Conservation (phyloP, 495 filamentous ascomycete species). For the Friedmanniomyces endolithicus region DNA sequence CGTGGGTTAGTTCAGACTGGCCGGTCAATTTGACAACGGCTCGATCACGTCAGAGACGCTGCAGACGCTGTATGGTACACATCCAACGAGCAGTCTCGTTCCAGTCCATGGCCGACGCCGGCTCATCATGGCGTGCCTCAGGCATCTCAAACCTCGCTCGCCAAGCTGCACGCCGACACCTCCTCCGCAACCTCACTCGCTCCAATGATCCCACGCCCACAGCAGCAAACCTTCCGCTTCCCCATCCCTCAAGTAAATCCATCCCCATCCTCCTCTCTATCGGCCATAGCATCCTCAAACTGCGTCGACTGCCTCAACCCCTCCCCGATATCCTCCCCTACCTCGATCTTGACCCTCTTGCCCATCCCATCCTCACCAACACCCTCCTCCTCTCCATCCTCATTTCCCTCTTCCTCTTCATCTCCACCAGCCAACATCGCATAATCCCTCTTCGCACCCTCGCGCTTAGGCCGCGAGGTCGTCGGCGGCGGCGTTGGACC, state of each 20-base stretch:
- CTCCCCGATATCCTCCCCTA: conserved; percentile 3
- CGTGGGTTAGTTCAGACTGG: too few relatives aligned
- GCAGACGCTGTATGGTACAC: too few relatives aligned
- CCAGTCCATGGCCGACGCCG: too few relatives aligned
- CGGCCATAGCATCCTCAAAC: background rate
- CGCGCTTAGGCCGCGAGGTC: background rate
- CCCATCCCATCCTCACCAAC: background rate
- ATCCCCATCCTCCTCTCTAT: background rate
- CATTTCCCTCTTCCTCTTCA: background rate
- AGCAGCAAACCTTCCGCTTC: background rate
- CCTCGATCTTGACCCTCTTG: conserved; percentile 9
- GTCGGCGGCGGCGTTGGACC: conserved; percentile 1
- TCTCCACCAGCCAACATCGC: conserved; percentile 1
- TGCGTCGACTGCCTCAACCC: background rate
- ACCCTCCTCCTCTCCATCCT: background rate
- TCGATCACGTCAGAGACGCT: too few relatives aligned
- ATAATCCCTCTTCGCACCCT: conserved; percentile 2
- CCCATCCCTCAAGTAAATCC: background rate
- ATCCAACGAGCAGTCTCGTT: too few relatives aligned
- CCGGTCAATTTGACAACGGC: too few relatives aligned
- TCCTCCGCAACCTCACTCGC: background rate
- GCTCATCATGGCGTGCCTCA: too few relatives aligned
- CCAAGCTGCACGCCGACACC: too few relatives aligned
- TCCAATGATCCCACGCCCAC: background rate
- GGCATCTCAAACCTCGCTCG: too few relatives aligned